phyloP scores from a whole-genome alignment of 345 rosid genomes.

The Bruguiera sexangula region DNA sequence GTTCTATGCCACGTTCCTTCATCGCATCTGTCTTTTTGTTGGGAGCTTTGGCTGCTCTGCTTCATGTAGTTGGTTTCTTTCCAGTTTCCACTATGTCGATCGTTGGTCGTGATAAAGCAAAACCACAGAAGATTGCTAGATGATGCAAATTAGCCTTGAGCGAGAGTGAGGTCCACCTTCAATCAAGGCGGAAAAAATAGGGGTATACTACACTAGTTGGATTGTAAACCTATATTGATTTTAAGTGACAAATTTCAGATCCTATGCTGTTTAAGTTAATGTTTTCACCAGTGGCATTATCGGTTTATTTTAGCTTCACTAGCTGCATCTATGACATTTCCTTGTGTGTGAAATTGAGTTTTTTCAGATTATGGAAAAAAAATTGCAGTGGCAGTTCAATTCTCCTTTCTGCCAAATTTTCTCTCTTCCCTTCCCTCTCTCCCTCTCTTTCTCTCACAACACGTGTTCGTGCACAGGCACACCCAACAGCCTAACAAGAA shows the following conservation, averaged over 20 bases:
- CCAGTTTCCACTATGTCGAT: neutral
- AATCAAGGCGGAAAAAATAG: too few relatives aligned
- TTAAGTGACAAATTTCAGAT: too few relatives aligned
- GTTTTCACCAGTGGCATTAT: neutral
- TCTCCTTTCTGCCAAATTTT: neutral
- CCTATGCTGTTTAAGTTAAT: too few relatives aligned
- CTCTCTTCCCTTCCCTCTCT: neutral
- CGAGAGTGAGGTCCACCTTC: too few relatives aligned
- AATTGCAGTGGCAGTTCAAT: slow-evolving; percentile 5
- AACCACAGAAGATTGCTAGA: too few relatives aligned
- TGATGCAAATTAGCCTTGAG: too few relatives aligned
- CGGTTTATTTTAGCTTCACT: neutral
- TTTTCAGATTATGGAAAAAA: neutral
- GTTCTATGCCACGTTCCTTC: neutral
- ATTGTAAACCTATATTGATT: neutral
- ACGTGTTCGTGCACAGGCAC: too few relatives aligned
- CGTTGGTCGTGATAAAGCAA: too few relatives aligned
- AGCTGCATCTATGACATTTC: too few relatives aligned
- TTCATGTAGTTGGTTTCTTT: neutral
- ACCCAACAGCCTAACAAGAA: neutral
- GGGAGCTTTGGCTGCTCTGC: too few relatives aligned
- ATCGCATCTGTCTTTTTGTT: neutral
- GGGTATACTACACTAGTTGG: neutral
- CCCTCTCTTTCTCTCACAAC: neutral
- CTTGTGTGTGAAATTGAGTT: neutral